Percentiles rank a stretch among this genome's conserved stretches.
Conservation (phyloP, 2,329 filamentous ascomycete genomes). For the Penicillium sclerotigenum region DNA sequence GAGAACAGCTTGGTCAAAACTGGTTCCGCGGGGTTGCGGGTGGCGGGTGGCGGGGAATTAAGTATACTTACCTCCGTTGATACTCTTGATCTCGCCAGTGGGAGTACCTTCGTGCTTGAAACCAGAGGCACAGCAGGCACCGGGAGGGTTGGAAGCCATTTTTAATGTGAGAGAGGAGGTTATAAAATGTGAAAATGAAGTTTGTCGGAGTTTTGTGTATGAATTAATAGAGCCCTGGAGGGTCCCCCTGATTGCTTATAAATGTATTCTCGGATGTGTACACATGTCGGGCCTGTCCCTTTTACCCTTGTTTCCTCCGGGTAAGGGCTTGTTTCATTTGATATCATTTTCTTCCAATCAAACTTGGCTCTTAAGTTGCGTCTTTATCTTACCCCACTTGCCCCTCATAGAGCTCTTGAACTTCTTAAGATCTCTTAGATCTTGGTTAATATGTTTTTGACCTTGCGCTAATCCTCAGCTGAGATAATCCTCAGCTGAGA, state of each 20-base stretch:
- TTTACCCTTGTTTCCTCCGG: background rate
- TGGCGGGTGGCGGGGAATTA: background rate
- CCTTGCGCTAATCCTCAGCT: too few relatives aligned
- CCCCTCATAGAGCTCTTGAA: background rate
- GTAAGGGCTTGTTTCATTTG: background rate
- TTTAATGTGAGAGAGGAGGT: conserved; percentile 10
- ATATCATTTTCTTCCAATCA: conserved; percentile 2
- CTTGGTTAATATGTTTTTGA: background rate
- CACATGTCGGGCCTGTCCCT: background rate
- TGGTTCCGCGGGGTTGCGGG: background rate
- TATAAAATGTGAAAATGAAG: background rate
- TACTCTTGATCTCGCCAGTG: conserved; percentile 47
- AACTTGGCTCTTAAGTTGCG: background rate
- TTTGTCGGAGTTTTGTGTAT: too few relatives aligned
- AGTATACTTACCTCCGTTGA: conserved; percentile 44
- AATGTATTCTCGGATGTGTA: background rate
- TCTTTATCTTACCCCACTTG: conserved; percentile 6
- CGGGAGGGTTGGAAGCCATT: conserved; percentile 54
- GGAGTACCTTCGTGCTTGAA: conserved; percentile 53
- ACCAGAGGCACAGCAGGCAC: conserved; percentile 47
- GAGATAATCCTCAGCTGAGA: too few relatives aligned
- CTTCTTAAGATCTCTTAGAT: background rate
- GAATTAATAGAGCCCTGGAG: too few relatives aligned
- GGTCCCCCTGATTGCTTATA: conserved; percentile 3
- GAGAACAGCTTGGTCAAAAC: background rate